Evolutionary conservation across 1,139 yeast genomes (phyloP).

Genomic region (Geotrichum carabidarum): DNA sequence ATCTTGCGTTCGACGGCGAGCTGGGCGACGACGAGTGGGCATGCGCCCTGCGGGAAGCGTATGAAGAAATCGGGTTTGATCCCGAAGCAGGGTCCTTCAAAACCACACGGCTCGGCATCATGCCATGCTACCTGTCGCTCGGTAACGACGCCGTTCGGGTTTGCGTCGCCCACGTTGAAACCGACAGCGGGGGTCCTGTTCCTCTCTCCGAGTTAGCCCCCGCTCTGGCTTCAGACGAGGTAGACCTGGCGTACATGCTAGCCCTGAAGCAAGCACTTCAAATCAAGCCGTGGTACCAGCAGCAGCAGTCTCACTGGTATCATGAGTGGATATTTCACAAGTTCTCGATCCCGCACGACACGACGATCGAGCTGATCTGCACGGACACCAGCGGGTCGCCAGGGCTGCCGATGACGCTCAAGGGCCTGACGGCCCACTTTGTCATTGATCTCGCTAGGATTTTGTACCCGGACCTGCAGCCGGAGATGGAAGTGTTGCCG

Average conservation of each 20-base stretch:
- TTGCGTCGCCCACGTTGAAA: constrained; percentile 58
- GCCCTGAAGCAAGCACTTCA: constrained; percentile 23
- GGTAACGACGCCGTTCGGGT: constrained; percentile 76
- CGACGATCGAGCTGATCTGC: not conserved
- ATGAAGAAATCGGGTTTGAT: constrained; percentile 75
- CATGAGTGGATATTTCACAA: constrained; percentile 19
- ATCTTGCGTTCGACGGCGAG: constrained; percentile 30
- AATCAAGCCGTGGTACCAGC: constrained; percentile 12
- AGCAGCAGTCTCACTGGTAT: constrained; percentile 2
- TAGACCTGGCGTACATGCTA: constrained; percentile 28
- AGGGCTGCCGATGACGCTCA: constrained; percentile 7
- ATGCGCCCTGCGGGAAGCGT: constrained; percentile 72
- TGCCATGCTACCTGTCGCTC: constrained; percentile 72
- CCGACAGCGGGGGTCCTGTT: constrained; percentile 18
- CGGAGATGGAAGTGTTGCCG: constrained; percentile 10
- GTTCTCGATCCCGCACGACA: constrained; percentile 6
- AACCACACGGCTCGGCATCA: constrained; percentile 48
- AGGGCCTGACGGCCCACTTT: constrained; percentile 35
- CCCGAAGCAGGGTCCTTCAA: constrained; percentile 27
- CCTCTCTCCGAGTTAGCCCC: constrained; percentile 24
- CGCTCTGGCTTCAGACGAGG: constrained; percentile 27
- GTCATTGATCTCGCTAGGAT: constrained; percentile 27
- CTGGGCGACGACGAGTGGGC: constrained; percentile 60
- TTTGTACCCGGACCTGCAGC: constrained; percentile 4
- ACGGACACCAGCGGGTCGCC: not conserved